Evolutionary conservation across 352 stramenopile species (phyloP).

Genomic region (Phytophthora pinifolia): DNA sequence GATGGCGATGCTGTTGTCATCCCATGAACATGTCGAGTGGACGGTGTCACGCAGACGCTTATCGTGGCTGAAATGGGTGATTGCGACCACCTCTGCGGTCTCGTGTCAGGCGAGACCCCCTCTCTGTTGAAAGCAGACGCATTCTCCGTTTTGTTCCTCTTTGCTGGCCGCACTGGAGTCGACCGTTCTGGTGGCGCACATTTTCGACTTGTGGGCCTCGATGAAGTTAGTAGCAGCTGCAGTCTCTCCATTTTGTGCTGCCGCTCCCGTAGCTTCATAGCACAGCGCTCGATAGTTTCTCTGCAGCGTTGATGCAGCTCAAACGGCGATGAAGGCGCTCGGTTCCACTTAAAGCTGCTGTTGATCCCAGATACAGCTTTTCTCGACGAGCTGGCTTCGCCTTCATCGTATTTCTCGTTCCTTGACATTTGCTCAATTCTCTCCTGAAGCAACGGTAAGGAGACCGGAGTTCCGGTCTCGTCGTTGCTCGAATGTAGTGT

Average conservation of each 20-base stretch:
- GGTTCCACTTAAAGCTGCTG: too few species aligned
- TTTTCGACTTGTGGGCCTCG: background rate
- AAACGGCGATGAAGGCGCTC: constrained; percentile 8
- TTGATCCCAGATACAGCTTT: background rate
- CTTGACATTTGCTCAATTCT: too few species aligned
- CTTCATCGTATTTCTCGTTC: background rate
- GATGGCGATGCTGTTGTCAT: constrained; percentile 6
- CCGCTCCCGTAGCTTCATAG: constrained; percentile 13
- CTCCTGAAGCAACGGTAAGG: too few species aligned
- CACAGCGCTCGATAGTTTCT: constrained; percentile 21
- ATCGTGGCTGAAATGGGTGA: background rate
- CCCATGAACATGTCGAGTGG: background rate
- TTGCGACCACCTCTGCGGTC: constrained; percentile 4
- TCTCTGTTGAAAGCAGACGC: background rate
- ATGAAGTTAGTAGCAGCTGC: constrained; percentile 7
- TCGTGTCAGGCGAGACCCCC: background rate
- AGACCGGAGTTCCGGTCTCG: too few species aligned
- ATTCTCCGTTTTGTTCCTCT: constrained; percentile 16
- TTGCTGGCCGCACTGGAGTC: constrained; percentile 13
- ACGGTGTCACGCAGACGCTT: background rate
- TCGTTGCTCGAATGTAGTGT: too few species aligned
- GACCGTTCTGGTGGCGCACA: background rate
- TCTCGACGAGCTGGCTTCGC: background rate
- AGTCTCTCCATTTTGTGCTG: constrained; percentile 29
- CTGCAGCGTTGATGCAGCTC: constrained; percentile 22